Conservation (phyloP, 2,329 filamentous ascomycete genomes). For the Colletotrichum orbiculare region DNA sequence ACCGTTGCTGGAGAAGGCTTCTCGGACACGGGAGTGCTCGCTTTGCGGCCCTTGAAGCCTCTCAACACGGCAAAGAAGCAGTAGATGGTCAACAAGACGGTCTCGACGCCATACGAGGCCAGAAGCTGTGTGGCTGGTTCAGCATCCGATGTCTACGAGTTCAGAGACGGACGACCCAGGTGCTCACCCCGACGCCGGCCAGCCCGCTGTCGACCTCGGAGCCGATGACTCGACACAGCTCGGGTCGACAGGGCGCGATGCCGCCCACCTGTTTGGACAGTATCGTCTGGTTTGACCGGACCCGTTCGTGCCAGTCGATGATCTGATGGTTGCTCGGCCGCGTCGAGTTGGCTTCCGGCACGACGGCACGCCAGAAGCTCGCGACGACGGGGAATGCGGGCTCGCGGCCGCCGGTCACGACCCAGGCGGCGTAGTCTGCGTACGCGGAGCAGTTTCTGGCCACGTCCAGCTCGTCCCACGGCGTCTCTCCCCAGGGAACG, state of each 20-base stretch:
- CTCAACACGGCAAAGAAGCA: slow-evolving; percentile 4
- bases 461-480: slow-evolving; percentile 19
- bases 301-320: slow-evolving; percentile 34
- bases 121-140: slow-evolving; percentile 13
- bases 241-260: not conserved
- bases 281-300: slow-evolving; percentile 7
- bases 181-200: slow-evolving; percentile 15
- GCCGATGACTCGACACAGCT: slow-evolving; percentile 23
- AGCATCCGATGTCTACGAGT: not conserved
- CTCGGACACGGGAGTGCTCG: not conserved
- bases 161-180: not conserved
- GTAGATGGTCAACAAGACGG: slow-evolving; percentile 21
- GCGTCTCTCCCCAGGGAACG: slow-evolving; percentile 7
- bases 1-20: not conserved
- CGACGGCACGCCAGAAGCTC: slow-evolving; percentile 25
- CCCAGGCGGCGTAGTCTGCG: slow-evolving; percentile 29
- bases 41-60: not conserved
- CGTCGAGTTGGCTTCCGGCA: not conserved
- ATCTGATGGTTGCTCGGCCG: not conserved
- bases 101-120: slow-evolving; percentile 14
- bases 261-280: slow-evolving; percentile 1
- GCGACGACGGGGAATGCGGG: slow-evolving; percentile 21
- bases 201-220: slow-evolving; percentile 19
- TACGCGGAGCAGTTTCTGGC: slow-evolving; percentile 15
- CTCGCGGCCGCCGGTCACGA: slow-evolving; percentile 12